Conservation (phyloP, 257 asterid species). For the Solanum virginianum region DNA sequence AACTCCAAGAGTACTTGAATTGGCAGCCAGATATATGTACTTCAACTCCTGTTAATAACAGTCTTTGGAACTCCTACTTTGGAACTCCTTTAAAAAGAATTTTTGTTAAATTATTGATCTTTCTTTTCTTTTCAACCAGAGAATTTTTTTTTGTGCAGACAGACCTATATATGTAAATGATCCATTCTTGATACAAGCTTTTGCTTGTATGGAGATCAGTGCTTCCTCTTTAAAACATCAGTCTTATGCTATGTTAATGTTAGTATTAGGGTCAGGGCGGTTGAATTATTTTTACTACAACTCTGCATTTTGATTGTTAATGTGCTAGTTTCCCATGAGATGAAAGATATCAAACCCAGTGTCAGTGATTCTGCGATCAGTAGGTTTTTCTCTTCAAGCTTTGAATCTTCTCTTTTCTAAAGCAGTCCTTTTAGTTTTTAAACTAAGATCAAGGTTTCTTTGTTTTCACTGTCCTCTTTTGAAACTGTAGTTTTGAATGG, state of each 20-base stretch:
- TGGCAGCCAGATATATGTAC: background rate
- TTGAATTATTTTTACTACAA: background rate
- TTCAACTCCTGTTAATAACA: background rate
- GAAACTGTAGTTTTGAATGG: background rate
- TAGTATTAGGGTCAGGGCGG: background rate
- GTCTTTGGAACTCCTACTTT: background rate
- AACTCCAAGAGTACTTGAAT: background rate
- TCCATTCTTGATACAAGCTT: background rate
- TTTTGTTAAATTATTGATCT: no score
- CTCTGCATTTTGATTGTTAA: background rate
- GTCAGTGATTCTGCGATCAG: background rate
- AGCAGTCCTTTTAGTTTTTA: background rate
- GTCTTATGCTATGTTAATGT: background rate
- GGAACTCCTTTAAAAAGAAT: background rate
- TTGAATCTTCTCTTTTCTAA: background rate
- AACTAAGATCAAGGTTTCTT: background rate
- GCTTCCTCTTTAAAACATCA: background rate
- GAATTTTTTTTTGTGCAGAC: background rate
- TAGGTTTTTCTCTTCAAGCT: background rate
- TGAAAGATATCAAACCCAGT: background rate
- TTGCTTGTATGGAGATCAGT: background rate
- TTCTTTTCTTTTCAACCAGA: background rate
- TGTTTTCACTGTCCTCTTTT: background rate
- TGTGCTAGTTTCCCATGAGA: background rate
- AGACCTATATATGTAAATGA: background rate